Conservation (phyloP, 2,329 filamentous ascomycete genomes). For the Xylaria hypoxylon region DNA sequence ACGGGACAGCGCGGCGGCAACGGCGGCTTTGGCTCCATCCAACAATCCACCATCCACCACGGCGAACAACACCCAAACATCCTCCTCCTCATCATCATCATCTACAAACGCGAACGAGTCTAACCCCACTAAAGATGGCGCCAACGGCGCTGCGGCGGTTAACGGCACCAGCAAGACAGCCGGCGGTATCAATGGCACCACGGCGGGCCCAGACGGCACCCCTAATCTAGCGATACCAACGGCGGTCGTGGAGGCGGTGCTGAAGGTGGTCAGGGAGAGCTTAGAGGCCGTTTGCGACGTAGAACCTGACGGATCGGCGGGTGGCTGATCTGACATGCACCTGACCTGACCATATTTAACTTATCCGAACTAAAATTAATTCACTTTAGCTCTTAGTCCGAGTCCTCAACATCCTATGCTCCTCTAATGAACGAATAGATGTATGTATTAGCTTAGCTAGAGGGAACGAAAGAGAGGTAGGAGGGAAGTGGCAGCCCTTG, state of each 20-base stretch:
- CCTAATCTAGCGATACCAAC: slow-evolving; percentile 67
- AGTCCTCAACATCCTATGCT: background rate
- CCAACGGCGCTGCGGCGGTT: slow-evolving; percentile 29
- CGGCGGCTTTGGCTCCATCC: slow-evolving; percentile 46
- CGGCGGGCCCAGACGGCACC: slow-evolving; percentile 44
- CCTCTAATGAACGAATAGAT: slow-evolving; percentile 12
- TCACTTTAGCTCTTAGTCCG: background rate
- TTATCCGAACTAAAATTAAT: background rate
- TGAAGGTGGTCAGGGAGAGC: slow-evolving; percentile 69
- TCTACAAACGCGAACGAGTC: slow-evolving; percentile 36
- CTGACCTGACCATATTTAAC: slow-evolving; percentile 1
- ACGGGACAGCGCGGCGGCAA: slow-evolving; percentile 58
- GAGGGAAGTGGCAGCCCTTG: background rate
- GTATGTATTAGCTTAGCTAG: slow-evolving; percentile 5
- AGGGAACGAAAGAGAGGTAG: background rate
- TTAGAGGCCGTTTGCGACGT: slow-evolving; percentile 64
- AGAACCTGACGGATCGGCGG: slow-evolving; percentile 47
- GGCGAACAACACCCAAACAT: slow-evolving; percentile 30
- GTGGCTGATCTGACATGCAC: slow-evolving; percentile 31
- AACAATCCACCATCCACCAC: slow-evolving; percentile 40
- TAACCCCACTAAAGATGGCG: slow-evolving; percentile 34
- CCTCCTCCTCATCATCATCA: no score
- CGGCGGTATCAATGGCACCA: slow-evolving; percentile 48
- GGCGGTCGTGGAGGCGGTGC: slow-evolving; percentile 70
- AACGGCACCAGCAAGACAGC: slow-evolving; percentile 35